Evolutionary conservation across 257 asterid species (phyloP), one percentile per base, ranked within the genome.

Genomic region (Jacaranda mimosifolia): DNA sequence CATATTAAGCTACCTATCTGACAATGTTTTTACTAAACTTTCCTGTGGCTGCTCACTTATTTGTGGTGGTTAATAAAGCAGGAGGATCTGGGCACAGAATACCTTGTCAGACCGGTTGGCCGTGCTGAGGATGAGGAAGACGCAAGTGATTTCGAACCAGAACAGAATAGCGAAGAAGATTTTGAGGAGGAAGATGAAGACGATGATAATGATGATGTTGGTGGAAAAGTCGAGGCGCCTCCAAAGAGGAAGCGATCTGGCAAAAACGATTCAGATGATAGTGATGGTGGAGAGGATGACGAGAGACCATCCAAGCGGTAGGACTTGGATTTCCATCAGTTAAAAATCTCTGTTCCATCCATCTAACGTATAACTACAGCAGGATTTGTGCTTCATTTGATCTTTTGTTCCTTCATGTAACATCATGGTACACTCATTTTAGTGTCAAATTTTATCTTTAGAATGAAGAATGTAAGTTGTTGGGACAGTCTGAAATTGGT

Each of bases 11-110:
- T 26, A 26, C 32, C 32, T 26, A 26, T 26, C 32, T 26, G 32
- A 26, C 32, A 26, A 26, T 26, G 32, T 26, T 26, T 26, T 2
- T 26, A 26, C 32, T 26, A 26, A 26, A 26, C 2, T 26, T 26
- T 26, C 32, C 8, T 42, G 1, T 42, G 46, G 46, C 46, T 42
- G 46, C 1, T 42, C 46, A 42, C 4, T 42, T 9, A 42, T 42
- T 9, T 42, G 46, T 42, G 6, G 9, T 9, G 46, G 46, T 42
- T 9, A 5, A 6, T 62, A 12, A 43, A 19, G 62, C 73, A 94
- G 97, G 97, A 83, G 79, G 98, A 94, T 86, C 81, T 92, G 76
- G 98, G 98, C 42, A 94, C 97, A 0, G 97, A 94, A 71, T 91
- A 89, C 87, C 89, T 94, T 19, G 91, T 91, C 39, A 85, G 89